Evolutionary conservation across 352 stramenopile genomes (phyloP).

Genomic region (Phytopythium sindhum): DNA sequence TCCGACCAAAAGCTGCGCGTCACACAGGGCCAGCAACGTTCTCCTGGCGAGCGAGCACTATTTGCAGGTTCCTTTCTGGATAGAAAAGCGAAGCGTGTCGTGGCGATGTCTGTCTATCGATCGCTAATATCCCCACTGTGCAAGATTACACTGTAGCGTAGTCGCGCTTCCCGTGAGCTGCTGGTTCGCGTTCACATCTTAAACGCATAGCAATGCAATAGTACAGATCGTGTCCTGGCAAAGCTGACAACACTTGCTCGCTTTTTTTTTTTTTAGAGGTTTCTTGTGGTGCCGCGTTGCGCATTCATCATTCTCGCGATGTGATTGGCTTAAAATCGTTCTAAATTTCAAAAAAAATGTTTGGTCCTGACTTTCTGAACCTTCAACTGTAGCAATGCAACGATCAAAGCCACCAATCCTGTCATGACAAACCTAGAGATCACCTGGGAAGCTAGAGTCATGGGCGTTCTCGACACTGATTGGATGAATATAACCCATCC

Average conservation of each 20-base stretch:
- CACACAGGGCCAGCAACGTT: background rate
- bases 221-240: background rate
- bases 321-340: background rate
- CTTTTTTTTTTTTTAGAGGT: background rate
- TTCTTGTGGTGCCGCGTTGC: slow-evolving; percentile 8
- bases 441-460: background rate
- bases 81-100: background rate
- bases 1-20: background rate
- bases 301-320: background rate
- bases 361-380: background rate
- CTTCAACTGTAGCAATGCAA: background rate
- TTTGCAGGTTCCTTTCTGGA: background rate
- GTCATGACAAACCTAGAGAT: background rate
- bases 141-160: too few relatives aligned
- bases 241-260: background rate
- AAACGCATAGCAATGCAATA: too few relatives aligned
- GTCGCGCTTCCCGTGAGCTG: too few relatives aligned
- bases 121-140: too few relatives aligned
- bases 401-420: background rate
- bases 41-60: background rate
- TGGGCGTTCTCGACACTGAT: background rate
- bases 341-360: background rate
- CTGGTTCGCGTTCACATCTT: too few relatives aligned
- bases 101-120: too few relatives aligned
- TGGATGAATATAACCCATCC: background rate